phyloP scores from a whole-genome alignment of 1,139 yeast species.

The Protomyces inundatus region DNA sequence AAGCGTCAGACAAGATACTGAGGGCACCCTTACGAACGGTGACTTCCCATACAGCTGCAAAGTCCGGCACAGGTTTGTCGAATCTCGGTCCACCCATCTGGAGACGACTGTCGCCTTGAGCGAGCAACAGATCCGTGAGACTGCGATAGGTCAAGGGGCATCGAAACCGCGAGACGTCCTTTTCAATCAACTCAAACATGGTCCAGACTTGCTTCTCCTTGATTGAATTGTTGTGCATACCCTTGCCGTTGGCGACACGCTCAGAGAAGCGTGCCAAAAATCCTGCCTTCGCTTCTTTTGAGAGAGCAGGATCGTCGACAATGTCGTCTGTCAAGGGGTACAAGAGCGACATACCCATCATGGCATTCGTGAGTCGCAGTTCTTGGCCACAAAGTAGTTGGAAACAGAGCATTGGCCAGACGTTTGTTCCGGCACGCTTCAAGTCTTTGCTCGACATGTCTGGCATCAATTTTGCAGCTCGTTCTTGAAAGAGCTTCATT shows the following conservation, averaged over 20 bases:
- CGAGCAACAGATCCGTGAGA: neutral
- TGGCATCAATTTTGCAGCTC: neutral
- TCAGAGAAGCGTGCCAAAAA: neutral
- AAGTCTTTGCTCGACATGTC: neutral
- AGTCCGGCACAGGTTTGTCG: neutral
- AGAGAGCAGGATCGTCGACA: neutral
- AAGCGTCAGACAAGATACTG: neutral
- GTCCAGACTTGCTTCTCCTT: neutral
- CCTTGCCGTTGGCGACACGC: neutral
- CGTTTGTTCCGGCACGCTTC: neutral
- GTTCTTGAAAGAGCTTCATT: neutral
- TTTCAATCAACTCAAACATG: neutral
- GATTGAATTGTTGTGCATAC: neutral
- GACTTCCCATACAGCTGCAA: neutral
- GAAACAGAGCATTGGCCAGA: neutral
- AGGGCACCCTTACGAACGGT: neutral
- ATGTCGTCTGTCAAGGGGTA: neutral
- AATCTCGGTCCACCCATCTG: neutral
- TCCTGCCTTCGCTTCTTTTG: neutral
- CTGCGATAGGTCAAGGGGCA: neutral
- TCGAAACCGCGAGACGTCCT: neutral
- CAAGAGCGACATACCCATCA: neutral
- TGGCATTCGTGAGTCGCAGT: neutral
- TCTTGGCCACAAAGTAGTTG: neutral
- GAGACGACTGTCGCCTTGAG: neutral